Conservation (phyloP, 2,329 filamentous ascomycete species). For the Paraconiothyrium brasiliense region DNA sequence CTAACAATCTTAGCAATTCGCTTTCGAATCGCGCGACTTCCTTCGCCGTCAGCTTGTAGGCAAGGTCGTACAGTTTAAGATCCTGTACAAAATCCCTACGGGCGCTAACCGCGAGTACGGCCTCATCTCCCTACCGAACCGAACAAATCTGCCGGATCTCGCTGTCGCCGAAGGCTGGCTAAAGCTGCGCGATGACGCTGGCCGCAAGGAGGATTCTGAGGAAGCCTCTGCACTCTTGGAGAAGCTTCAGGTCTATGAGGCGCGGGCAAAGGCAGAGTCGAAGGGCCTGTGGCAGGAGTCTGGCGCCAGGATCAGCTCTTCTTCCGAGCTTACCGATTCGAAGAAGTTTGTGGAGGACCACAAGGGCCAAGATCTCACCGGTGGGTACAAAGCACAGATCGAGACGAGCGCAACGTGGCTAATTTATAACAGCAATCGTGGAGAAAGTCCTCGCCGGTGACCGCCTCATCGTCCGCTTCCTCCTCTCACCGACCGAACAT, state of each 20-base stretch:
- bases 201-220: conserved; percentile 86
- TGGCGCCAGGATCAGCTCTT: conserved; percentile 74
- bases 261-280: conserved; percentile 77
- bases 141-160: conserved; percentile 76
- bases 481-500: conserved; percentile 84
- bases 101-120: conserved; percentile 86
- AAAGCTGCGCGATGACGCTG: conserved; percentile 93
- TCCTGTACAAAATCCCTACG: conserved; percentile 87
- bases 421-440: conserved; percentile 65
- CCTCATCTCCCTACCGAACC: conserved; percentile 77
- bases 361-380: conserved; percentile 86
- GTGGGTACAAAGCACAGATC: conserved; percentile 43
- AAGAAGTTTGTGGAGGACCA: conserved; percentile 79
- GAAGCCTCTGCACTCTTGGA: conserved; percentile 76
- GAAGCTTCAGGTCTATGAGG: conserved; percentile 79
- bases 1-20: conserved; percentile 66
- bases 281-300: conserved; percentile 83
- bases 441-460: conserved; percentile 94
- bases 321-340: conserved; percentile 81
- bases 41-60: conserved; percentile 85
- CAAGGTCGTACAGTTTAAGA: conserved; percentile 84
- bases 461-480: conserved; percentile 82
- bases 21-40: conserved; percentile 94
- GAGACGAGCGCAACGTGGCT: conserved; percentile 19
- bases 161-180: conserved; percentile 89